A percentile compares a stretch with the other conserved stretches of the same genome.
Evolutionary conservation across 2,329 filamentous ascomycete genomes (phyloP).

Genomic region (Blumeria graminis): DNA sequence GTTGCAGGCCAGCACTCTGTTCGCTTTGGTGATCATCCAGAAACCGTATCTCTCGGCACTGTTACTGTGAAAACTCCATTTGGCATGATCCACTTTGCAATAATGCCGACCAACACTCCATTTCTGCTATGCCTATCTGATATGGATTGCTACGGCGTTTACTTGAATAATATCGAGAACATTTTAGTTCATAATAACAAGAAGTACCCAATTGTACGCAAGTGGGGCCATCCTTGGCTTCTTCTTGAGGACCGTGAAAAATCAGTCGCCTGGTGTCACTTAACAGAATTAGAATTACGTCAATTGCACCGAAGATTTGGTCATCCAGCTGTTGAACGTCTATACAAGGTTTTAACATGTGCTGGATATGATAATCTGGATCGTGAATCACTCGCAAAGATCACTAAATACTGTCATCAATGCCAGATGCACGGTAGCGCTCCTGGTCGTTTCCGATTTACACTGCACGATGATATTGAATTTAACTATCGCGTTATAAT

Average conservation of each 20-base stretch:
- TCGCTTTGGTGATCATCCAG: background rate
- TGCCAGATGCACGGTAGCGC: too few species aligned
- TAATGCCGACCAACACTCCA: background rate
- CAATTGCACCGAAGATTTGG: too few species aligned
- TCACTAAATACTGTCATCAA: too few species aligned
- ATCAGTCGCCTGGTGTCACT: too few species aligned
- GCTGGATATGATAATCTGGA: background rate
- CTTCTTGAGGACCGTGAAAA: too few species aligned
- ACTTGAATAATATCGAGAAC: background rate
- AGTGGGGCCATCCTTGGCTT: background rate
- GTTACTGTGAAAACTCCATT: background rate
- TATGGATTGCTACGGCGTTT: background rate
- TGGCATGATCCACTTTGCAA: background rate
- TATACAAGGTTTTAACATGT: background rate
- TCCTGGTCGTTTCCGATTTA: too few species aligned
- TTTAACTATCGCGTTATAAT: too few species aligned
- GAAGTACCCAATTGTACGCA: background rate
- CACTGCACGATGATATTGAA: too few species aligned
- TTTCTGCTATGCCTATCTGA: background rate
- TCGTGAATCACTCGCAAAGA: background rate
- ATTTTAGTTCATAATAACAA: background rate
- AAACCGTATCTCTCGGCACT: background rate
- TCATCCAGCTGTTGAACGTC: background rate
- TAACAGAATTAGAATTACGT: too few species aligned
- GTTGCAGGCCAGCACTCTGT: background rate